Base-by-base conservation (phyloP, 2,329 filamentous ascomycete species). In the Verticillium zaregamsianum region DNA sequence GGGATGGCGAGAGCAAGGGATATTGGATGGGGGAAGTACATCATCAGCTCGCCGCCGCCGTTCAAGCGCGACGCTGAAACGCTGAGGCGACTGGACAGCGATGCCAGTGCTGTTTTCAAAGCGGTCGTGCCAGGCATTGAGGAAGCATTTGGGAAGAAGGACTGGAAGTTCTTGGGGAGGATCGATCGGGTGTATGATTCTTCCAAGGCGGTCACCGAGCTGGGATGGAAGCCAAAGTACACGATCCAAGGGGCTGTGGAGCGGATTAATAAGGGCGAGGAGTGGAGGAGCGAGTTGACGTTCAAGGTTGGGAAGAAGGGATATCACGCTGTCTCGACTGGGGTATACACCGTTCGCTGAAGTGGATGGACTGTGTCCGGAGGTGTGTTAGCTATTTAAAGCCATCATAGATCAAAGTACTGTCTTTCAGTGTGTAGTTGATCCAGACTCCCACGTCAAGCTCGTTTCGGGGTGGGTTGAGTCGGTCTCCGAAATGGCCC, bases 161-260 rank as follows among this genome's bases (percentile, higher is more conserved):
- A 70, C 1, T 81, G 79, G 79, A 67, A 55, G 14, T 76, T 75
- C 35, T 65, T 79, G 23, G 57, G 62, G 17, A 67, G 78, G 39
- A 65, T 82, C 20, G 79, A 81, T 59, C 68, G 79, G 0, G 79
- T 81, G 15, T 82, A 82, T 62, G 79, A 81, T 64, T 77, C 77
- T 14, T 68, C 71, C 59, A 74, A 70, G 67, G 77, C 78, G 1
- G 67, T 79, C 6, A 60, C 65, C n/a, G 76, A 80, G 59, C 66
- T 82, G 25, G 76, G 70, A 0, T 81, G 79, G 79, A 49, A 67
- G 59, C 79, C 79, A 0, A 66, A 72, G 63, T 80, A 77, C 59
- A 81, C 78, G 0, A 77, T 81, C 62, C 66, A 68, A 2, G 69
- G 64, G 20, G 71, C 69, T 0, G 65, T 81, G n/a, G 71, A 73